Percentiles rank a stretch among this genome's conserved stretches.
Conservation (phyloP, 192 early-diverging fungal species). For the Entrophospora sp. region DNA sequence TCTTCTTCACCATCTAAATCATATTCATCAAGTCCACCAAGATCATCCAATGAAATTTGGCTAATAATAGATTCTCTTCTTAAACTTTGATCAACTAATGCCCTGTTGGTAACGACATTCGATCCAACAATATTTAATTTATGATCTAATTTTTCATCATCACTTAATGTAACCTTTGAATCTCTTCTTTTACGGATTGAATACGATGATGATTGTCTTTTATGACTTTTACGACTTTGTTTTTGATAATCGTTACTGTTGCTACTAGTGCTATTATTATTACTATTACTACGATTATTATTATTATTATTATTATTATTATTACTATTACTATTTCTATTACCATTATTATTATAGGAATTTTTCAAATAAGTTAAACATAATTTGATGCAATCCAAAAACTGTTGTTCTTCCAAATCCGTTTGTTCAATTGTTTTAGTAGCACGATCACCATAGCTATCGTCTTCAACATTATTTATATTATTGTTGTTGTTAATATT, state of each 20-base stretch:
- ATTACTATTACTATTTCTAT: too few relatives aligned
- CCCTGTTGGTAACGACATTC: too few relatives aligned
- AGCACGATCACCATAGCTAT: neutral
- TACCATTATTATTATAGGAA: too few relatives aligned
- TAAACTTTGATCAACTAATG: too few relatives aligned
- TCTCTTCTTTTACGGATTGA: neutral
- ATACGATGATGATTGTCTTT: neutral
- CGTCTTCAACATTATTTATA: too few relatives aligned
- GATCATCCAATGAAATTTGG: neutral
- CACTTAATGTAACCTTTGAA: neutral
- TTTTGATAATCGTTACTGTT: too few relatives aligned
- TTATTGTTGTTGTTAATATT: too few relatives aligned
- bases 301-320: too few relatives aligned
- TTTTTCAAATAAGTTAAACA: constrained; percentile 15
- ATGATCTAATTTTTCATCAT: neutral
- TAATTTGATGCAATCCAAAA: constrained; percentile 2
- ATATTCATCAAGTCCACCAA: neutral
- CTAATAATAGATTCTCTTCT: neutral
- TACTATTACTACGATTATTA: neutral
- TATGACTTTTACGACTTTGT: neutral
- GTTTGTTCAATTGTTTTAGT: neutral
- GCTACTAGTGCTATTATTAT: too few relatives aligned
- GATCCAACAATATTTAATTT: too few relatives aligned
- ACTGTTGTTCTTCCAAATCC: constrained; percentile 13
- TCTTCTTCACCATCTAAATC: neutral